Percentiles rank a stretch among this genome's conserved stretches.
These are phyloP conservation scores for Marvania coccoides DNA, from an alignment of 139 green algal species.

Conservation along the genomic window DNA sequence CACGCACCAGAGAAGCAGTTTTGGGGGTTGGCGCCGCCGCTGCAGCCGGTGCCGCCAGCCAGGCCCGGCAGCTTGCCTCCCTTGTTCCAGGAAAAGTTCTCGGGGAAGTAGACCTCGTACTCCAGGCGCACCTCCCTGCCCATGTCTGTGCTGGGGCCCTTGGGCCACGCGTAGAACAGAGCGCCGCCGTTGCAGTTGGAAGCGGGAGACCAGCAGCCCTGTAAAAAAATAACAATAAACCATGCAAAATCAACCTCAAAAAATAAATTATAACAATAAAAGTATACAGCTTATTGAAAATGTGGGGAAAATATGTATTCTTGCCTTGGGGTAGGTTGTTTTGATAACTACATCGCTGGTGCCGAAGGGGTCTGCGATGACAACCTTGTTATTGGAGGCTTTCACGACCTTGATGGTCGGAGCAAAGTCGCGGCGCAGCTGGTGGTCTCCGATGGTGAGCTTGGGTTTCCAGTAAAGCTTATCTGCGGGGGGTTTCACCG, in stretches of 20 bases:
- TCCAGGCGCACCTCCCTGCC: not conserved
- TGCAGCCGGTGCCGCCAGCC: not conserved
- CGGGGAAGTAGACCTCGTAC: constrained; percentile 7
- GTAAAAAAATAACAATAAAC: not conserved
- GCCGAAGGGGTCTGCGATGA: not conserved
- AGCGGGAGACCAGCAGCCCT: constrained; percentile 4
- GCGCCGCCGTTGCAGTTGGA: not conserved
- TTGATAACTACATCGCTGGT: not conserved
- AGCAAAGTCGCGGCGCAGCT: not conserved
- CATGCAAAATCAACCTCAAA: not conserved
- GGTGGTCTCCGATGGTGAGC: not conserved
- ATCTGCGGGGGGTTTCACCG: not conserved
- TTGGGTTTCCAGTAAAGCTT: not conserved
- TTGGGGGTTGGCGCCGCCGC: constrained; percentile 1
- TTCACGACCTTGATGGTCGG: not conserved
- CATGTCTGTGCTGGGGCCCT: not conserved
- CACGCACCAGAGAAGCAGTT: constrained; percentile 7
- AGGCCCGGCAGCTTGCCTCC: constrained; percentile 2
- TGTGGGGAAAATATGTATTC: no score
- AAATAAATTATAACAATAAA: not conserved
- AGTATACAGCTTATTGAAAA: not conserved
- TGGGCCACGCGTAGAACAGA: constrained; percentile 7
- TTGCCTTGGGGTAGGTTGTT: not conserved
- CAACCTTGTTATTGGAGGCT: not conserved
- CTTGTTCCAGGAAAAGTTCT: constrained; percentile 7